A percentile compares a stretch with the other conserved stretches of the same genome.
phyloP scores from a whole-genome alignment of 352 stramenopile species.

The Phytophthora boehmeriae region DNA sequence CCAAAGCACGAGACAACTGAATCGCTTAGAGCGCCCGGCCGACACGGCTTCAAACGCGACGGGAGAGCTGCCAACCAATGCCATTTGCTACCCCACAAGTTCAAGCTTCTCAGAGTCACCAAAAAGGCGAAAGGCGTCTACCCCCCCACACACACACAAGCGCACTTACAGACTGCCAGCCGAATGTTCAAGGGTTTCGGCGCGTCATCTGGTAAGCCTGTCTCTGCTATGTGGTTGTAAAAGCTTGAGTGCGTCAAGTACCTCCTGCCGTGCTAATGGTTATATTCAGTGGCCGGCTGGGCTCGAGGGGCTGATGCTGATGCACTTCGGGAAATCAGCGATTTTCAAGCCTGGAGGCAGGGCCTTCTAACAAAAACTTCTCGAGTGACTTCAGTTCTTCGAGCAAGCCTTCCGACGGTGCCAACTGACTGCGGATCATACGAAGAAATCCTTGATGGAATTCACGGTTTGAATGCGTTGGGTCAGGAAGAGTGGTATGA shows the following conservation, averaged over 20 bases:
- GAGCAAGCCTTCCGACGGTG: background rate
- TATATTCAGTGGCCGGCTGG: conserved; percentile 16
- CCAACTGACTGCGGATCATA: conserved; percentile 1
- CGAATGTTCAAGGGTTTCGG: conserved; percentile 8
- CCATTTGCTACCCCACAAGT: too few relatives aligned
- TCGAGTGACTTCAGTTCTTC: conserved; percentile 19
- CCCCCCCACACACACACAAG: too few relatives aligned
- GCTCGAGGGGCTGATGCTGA: conserved; percentile 9
- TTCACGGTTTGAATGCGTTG: conserved; percentile 5
- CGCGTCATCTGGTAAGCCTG: conserved; percentile 11
- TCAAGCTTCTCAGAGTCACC: too few relatives aligned
- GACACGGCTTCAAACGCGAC: too few relatives aligned
- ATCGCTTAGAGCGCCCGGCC: too few relatives aligned
- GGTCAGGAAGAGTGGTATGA: conserved; percentile 14
- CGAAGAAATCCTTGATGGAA: conserved; percentile 16
- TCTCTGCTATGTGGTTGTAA: conserved; percentile 9
- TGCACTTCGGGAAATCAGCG: conserved; percentile 14
- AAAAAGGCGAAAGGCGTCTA: too few relatives aligned
- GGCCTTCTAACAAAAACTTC: conserved; percentile 14
- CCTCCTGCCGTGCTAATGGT: conserved; percentile 15
- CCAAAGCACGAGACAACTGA: too few relatives aligned
- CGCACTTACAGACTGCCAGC: conserved; percentile 6
- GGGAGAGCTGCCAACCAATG: too few relatives aligned
- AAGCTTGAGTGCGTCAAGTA: conserved; percentile 15
- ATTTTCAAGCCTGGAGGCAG: conserved; percentile 10